A percentile compares a stretch with the other conserved stretches of the same genome.
Conservation (phyloP, 177 flowering plant genomes). For the Vitis hybrid region DNA sequence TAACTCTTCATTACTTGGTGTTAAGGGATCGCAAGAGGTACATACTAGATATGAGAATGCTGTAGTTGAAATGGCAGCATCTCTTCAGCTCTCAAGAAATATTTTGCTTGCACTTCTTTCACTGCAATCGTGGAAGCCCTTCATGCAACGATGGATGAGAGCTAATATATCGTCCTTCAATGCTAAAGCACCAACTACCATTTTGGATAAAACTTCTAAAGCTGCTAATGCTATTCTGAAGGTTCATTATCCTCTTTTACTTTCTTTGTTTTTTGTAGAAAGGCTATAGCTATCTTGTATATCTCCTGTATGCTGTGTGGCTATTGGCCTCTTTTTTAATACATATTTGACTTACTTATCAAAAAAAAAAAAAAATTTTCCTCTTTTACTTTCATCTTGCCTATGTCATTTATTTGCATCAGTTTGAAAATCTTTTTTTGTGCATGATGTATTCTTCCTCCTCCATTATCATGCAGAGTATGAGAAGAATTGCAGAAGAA, state of each 20-base stretch:
- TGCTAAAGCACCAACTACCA: constrained; percentile 28
- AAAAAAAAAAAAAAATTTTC: no score
- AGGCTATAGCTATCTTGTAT: no score
- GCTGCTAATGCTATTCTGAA: constrained; percentile 78
- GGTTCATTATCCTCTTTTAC: constrained; percentile 37
- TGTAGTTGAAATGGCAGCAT: constrained; percentile 61
- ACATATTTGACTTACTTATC: no score
- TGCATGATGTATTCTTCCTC: not conserved
- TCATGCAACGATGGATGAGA: constrained; percentile 80
- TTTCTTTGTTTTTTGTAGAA: no score
- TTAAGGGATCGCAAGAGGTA: constrained; percentile 43
- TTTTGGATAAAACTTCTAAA: constrained; percentile 55
- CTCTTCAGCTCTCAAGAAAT: constrained; percentile 86
- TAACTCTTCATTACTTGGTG: constrained; percentile 13
- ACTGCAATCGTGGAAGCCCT: constrained; percentile 89
- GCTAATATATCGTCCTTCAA: constrained; percentile 38
- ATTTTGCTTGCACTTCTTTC: constrained; percentile 69
- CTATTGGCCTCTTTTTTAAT: no score
- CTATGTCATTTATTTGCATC: constrained; percentile 2
- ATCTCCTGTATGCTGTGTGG: no score
- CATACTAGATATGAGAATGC: constrained; percentile 57
- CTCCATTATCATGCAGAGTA: constrained; percentile 40
- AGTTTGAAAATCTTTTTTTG: not conserved
- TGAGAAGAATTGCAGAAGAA: constrained; percentile 62
- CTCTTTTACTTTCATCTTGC: not conserved